phyloP scores from a whole-genome alignment of 139 green algal genomes.

The Micractinium conductrix region DNA sequence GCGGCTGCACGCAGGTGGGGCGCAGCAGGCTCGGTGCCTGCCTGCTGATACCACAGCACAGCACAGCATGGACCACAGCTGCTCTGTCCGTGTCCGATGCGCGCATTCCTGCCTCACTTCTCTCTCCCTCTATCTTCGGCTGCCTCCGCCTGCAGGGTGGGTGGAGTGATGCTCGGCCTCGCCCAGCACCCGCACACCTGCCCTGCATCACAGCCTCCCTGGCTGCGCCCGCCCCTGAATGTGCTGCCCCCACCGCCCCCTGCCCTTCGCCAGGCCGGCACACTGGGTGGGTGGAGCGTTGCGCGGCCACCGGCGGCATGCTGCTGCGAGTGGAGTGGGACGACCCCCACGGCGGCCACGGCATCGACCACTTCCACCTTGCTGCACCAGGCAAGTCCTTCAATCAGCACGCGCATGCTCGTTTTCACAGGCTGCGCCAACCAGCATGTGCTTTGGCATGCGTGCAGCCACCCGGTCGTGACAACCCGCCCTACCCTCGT shows the following conservation, averaged over 20 bases:
- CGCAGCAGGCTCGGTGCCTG: too few species aligned
- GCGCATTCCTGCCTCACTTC: not conserved
- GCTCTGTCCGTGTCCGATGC: too few species aligned
- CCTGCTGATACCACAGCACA: too few species aligned
- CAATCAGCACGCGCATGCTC: too few species aligned
- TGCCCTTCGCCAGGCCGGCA: conserved; percentile 1
- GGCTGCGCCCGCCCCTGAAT: not conserved
- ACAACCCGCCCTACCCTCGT: too few species aligned
- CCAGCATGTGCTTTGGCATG: too few species aligned
- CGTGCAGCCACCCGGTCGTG: too few species aligned
- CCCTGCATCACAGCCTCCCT: not conserved
- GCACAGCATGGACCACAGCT: too few species aligned
- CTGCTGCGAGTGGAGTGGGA: conserved; percentile 6
- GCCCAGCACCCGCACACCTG: not conserved
- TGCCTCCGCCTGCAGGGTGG: not conserved
- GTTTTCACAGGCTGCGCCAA: too few species aligned
- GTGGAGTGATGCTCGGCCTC: not conserved
- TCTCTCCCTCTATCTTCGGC: not conserved
- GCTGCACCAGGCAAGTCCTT: not conserved
- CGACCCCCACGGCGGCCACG: not conserved
- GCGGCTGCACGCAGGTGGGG: too few species aligned
- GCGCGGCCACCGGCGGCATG: conserved; percentile 5
- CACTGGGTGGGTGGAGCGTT: conserved; percentile 4
- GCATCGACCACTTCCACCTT: conserved; percentile 11
- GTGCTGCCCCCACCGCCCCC: not conserved